Percentiles rank a stretch among this genome's conserved stretches.
These are phyloP conservation scores for Gyromitra esculenta DNA, from an alignment of 2,329 filamentous ascomycete genomes.

Conservation along the genomic window DNA sequence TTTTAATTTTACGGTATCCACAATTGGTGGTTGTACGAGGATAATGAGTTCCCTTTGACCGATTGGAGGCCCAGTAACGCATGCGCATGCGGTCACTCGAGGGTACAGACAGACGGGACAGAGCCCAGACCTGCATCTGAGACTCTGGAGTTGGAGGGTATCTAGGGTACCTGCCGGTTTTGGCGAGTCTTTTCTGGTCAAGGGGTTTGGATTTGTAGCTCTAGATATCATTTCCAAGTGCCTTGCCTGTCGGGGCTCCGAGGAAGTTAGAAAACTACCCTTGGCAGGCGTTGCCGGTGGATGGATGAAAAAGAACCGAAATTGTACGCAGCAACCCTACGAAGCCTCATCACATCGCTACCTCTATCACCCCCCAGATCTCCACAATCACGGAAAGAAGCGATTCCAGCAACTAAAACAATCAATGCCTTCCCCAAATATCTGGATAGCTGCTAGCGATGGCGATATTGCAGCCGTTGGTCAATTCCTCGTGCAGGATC, in stretches of 20 bases:
- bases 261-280: not conserved
- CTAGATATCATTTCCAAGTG: constrained; percentile 34
- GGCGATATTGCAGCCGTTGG: constrained; percentile 81
- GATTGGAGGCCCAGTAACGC: constrained; percentile 37
- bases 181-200: not conserved
- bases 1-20: not conserved
- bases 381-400: not conserved
- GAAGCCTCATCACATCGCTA: not conserved
- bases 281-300: not conserved
- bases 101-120: not conserved
- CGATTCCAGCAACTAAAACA: constrained; percentile 13
- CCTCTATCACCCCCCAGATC: not conserved
- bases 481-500: constrained; percentile 76
- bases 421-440: constrained; percentile 55
- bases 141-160: constrained; percentile 4
- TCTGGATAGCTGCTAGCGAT: constrained; percentile 69
- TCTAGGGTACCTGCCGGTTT: not conserved
- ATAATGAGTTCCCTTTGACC: constrained; percentile 18
- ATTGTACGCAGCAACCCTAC: not conserved
- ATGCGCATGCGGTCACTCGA: constrained; percentile 34
- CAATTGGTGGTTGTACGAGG: constrained; percentile 2
- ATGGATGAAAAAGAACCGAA: constrained; percentile 4
- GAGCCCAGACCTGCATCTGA: not conserved
- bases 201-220: constrained; percentile 13
- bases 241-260: too few relatives aligned